phyloP scores from a whole-genome alignment of 177 flowering plant species.

The Telopea speciosissima region DNA sequence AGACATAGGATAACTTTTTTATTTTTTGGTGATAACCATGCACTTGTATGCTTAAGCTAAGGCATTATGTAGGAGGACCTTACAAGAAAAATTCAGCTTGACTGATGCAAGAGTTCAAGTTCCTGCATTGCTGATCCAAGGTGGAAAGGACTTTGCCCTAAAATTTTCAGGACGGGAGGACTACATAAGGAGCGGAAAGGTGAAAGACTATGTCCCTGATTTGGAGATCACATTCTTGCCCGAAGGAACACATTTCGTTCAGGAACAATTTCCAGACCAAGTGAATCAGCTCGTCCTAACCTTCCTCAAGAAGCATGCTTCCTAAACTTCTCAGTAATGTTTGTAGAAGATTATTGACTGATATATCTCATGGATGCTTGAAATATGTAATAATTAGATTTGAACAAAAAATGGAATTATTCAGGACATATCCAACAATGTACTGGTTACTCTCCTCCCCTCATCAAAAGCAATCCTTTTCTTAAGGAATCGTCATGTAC shows the following conservation, averaged over 20 bases:
- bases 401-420: too few species aligned
- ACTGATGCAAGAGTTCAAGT: constrained; percentile 22
- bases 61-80: background rate
- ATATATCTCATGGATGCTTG: background rate
- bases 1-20: too few species aligned
- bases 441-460: too few species aligned
- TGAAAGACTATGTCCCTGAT: constrained; percentile 40
- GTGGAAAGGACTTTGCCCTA: constrained; percentile 44
- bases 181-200: constrained; percentile 33
- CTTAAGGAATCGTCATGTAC: too few species aligned
- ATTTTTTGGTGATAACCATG: too few species aligned
- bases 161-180: constrained; percentile 55
- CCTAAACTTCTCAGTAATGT: background rate
- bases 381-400: background rate
- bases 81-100: background rate
- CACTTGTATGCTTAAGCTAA: background rate
- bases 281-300: constrained; percentile 26
- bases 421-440: too few species aligned
- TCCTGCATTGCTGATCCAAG: constrained; percentile 47
- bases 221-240: constrained; percentile 37
- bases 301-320: constrained; percentile 24
- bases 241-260: constrained; percentile 56
- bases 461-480: too few species aligned
- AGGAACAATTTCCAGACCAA: constrained; percentile 38
- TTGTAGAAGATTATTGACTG: background rate